A percentile compares a stretch with the other conserved stretches of the same genome.
phyloP scores from a whole-genome alignment of 1,139 yeast species.

The Wickerhamomyces sp. region DNA sequence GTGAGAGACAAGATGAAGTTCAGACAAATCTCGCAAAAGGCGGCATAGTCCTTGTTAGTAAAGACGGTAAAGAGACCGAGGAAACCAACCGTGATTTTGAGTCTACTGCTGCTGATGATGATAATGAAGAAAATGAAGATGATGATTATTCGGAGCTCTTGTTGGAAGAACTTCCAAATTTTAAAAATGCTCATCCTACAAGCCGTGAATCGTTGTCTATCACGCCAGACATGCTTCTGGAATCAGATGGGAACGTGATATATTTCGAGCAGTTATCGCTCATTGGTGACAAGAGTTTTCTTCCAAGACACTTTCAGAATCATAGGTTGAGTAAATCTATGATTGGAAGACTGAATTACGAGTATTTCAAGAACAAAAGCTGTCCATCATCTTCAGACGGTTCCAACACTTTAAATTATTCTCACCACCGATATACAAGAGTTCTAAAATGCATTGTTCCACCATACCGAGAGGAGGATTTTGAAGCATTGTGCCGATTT shows the following conservation, averaged over 20 bases:
- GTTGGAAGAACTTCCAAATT: slow-evolving; percentile 12
- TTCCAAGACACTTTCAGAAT: slow-evolving; percentile 19
- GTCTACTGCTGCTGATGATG: slow-evolving; percentile 1
- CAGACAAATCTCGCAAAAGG: no score
- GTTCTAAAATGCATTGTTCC: background rate
- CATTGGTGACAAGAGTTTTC: slow-evolving; percentile 11
- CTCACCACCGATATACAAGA: slow-evolving; percentile 10
- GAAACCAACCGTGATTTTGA: no score
- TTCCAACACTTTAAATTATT: slow-evolving; percentile 1
- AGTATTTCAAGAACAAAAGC: slow-evolving; percentile 5
- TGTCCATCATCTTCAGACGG: slow-evolving; percentile 10
- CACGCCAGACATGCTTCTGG: slow-evolving; percentile 5
- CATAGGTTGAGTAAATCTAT: slow-evolving; percentile 10
- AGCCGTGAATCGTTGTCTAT: slow-evolving; percentile 5
- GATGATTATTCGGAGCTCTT: background rate
- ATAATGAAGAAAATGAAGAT: slow-evolving; percentile 2
- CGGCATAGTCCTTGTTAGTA: no score
- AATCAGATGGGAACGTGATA: slow-evolving; percentile 9
- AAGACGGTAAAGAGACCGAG: no score
- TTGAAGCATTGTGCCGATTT: slow-evolving; percentile 22
- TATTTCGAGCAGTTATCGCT: slow-evolving; percentile 9
- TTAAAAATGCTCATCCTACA: slow-evolving; percentile 1
- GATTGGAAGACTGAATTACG: slow-evolving; percentile 1
- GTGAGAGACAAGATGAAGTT: no score
- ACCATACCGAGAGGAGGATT: background rate